Evolutionary conservation across 108 stramenopile species (phyloP).

Genomic region (Cyclostephanos tholiformis): DNA sequence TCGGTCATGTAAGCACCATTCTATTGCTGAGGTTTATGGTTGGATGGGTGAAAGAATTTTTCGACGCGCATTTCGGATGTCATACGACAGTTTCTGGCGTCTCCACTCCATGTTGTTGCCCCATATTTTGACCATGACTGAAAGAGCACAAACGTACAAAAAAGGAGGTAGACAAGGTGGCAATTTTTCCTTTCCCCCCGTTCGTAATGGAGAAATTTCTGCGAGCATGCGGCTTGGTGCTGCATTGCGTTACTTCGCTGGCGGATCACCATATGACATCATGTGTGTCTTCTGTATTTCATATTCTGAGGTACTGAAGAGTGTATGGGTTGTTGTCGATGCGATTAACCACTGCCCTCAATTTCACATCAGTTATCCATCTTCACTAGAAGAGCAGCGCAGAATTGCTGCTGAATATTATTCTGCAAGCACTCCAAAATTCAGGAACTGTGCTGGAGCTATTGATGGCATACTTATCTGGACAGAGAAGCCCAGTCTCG

Average conservation of each 20-base stretch:
- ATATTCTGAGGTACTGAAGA: background rate
- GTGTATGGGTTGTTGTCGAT: conserved; percentile 5
- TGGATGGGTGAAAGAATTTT: too few species aligned
- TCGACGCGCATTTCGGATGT: too few species aligned
- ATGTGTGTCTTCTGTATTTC: conserved; percentile 9
- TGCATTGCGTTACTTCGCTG: conserved; percentile 31
- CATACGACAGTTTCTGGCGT: too few species aligned
- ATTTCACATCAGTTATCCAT: conserved; percentile 26
- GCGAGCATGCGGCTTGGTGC: conserved; percentile 2
- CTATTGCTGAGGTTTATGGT: too few species aligned
- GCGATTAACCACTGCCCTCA: too few species aligned
- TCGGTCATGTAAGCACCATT: too few species aligned
- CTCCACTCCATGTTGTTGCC: too few species aligned
- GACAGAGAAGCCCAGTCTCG: conserved; percentile 25
- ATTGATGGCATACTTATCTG: conserved; percentile 52
- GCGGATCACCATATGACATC: conserved; percentile 28
- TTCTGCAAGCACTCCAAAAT: conserved; percentile 8
- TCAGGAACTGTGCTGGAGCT: conserved; percentile 34
- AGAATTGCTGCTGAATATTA: conserved; percentile 38
- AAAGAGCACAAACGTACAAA: too few species aligned
- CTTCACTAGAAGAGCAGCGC: conserved; percentile 27
- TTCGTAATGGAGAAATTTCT: conserved; percentile 30
- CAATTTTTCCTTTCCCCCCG: background rate
- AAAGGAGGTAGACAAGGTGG: conserved; percentile 4
- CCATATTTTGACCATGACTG: too few species aligned